phyloP scores from a whole-genome alignment of 768 basidiomycete genomes.

The Boletales sp. region DNA sequence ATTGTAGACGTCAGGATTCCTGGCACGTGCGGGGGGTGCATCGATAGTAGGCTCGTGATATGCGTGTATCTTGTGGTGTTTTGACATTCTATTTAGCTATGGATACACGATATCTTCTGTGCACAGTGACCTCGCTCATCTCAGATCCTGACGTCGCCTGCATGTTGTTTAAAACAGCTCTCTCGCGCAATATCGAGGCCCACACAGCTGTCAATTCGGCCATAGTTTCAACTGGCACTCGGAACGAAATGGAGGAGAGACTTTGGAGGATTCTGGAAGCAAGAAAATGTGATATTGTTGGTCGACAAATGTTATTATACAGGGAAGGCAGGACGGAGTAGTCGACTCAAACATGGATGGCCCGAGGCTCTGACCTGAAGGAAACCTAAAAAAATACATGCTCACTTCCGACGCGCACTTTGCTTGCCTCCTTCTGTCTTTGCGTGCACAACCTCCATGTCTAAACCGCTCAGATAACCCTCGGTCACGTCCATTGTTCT shows the following conservation, averaged over 20 bases:
- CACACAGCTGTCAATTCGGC: constrained; percentile 47
- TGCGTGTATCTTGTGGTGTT: background rate
- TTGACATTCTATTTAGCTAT: constrained; percentile 35
- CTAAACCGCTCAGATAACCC: background rate
- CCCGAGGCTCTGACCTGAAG: no score
- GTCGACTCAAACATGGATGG: background rate
- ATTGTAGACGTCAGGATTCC: constrained; percentile 54
- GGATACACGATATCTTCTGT: constrained; percentile 43
- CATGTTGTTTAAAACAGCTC: constrained; percentile 42
- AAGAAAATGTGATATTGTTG: constrained; percentile 49
- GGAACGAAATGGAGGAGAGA: constrained; percentile 45
- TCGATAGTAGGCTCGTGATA: constrained; percentile 42
- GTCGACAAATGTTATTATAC: constrained; percentile 40
- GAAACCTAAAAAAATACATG: background rate
- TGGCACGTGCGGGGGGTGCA: constrained; percentile 46
- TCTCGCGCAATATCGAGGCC: constrained; percentile 55
- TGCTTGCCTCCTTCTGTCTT: background rate
- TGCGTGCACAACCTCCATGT: background rate
- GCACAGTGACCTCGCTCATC: constrained; percentile 49
- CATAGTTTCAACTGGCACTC: constrained; percentile 44
- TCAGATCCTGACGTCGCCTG: constrained; percentile 38
- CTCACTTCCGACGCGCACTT: background rate
- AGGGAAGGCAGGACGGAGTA: background rate
- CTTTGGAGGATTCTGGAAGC: constrained; percentile 43
- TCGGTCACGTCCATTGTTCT: background rate